Evolutionary conservation across 257 asterid genomes (phyloP).

Genomic region (Linderniella brevidens): DNA sequence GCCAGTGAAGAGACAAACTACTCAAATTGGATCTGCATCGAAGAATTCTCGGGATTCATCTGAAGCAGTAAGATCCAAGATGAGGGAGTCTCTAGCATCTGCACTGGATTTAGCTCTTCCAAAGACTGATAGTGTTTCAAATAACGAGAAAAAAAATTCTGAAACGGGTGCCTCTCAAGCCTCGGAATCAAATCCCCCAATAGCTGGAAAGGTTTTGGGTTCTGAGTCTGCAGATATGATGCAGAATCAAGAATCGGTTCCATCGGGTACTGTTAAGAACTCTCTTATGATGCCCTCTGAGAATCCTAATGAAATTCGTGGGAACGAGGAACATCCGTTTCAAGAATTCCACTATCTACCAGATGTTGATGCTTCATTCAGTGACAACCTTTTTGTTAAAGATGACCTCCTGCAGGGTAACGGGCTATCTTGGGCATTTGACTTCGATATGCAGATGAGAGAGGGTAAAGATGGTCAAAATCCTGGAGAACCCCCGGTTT

Average conservation of each 20-base stretch:
- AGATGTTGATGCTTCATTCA: conserved; percentile 53
- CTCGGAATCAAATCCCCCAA: conserved; percentile 15
- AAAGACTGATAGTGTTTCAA: conserved; percentile 20
- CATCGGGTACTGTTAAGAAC: conserved; percentile 16
- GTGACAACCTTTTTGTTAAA: conserved; percentile 60
- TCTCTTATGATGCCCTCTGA: conserved; percentile 23
- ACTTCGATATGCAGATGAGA: conserved; percentile 41
- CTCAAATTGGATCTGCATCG: conserved; percentile 32
- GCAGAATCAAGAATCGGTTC: conserved; percentile 15
- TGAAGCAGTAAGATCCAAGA: conserved; percentile 73
- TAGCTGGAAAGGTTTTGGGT: conserved; percentile 14
- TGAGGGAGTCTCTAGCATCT: conserved; percentile 81
- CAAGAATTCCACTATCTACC: conserved; percentile 46
- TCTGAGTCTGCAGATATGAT: conserved; percentile 14
- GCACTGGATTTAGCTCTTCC: conserved; percentile 47
- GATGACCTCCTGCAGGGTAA: conserved; percentile 97
- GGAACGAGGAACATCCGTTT: conserved; percentile 21
- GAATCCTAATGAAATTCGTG: conserved; percentile 22
- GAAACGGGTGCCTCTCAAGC: conserved; percentile 14
- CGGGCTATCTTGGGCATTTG: conserved; percentile 97
- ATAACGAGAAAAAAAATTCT: conserved; percentile 20
- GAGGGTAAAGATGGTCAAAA: conserved; percentile 30
- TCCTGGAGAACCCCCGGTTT: conserved; percentile 11
- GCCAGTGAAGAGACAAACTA: conserved; percentile 39
- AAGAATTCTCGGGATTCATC: conserved; percentile 38